These are phyloP conservation scores for Penicillium macrosclerotiorum DNA, from an alignment of 495 filamentous ascomycete species.

Conservation along the genomic window DNA sequence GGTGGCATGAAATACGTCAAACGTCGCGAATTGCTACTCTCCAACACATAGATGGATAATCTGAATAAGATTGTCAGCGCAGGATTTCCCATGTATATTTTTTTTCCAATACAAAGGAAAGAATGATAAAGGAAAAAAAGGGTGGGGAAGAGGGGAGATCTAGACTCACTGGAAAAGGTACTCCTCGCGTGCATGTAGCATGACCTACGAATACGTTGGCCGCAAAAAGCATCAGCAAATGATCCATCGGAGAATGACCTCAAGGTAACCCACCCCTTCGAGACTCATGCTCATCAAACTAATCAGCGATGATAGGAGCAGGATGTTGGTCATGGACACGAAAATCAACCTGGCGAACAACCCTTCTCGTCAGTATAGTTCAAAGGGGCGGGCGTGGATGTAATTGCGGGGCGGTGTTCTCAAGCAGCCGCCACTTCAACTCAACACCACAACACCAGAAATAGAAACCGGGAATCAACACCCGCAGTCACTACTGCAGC, in stretches of 20 bases:
- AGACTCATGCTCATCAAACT: conserved; percentile 89
- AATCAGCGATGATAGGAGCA: conserved; percentile 88
- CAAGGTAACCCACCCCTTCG: conserved; percentile 63
- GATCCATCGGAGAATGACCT: neutral
- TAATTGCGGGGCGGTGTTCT: conserved; percentile 15
- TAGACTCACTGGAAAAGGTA: conserved; percentile 79
- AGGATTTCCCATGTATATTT: neutral
- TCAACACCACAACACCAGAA: neutral
- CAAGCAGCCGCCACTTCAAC: neutral
- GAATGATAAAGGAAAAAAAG: too few species aligned
- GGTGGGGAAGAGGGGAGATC: too few species aligned
- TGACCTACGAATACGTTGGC: conserved; percentile 44
- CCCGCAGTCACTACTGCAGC: conserved; percentile 6
- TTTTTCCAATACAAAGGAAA: too few species aligned
- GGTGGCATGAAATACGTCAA: conserved; percentile 77
- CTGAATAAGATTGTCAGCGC: conserved; percentile 21
- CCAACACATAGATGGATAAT: conserved; percentile 69
- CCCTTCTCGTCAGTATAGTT: conserved; percentile 13
- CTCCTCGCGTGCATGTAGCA: conserved; percentile 64
- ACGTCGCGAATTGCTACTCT: conserved; percentile 70
- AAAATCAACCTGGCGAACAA: conserved; percentile 67
- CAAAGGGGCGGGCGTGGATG: conserved; percentile 16
- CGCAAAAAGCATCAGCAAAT: neutral
- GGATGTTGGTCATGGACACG: conserved; percentile 81
- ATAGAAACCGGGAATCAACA: conserved; percentile 10